Base-by-base conservation (phyloP, 164 flowering plant genomes). In the Umbilicus rupestris region DNA sequence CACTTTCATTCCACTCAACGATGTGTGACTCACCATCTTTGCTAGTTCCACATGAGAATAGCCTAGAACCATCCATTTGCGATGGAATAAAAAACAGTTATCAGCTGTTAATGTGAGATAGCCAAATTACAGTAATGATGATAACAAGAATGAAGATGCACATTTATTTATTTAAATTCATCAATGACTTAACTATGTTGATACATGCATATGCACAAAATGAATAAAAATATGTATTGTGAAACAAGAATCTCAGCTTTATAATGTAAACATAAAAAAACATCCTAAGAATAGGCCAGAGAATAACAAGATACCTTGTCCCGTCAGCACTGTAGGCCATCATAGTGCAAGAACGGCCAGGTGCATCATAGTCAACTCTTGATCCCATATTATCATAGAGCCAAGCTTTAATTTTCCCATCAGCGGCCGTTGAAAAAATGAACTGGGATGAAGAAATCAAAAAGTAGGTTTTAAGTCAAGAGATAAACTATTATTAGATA, bases 321-420 rank as follows among this genome's bases (percentile, higher is more conserved):
- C 79, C 76, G 68, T 76, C 79, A 65, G 76, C 74, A 70, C 76
- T 73, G 41, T 76, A 76, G 12, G 72, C 72, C 70, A 73, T 76
- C 1, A 58, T 73, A 50, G 79, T 73, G 70, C 71, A 73, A 11
- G 73, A 76, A 44, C 66, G 72, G 42, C 74, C 76, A 16, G 74
- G 76, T 35, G 76, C 76, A 62, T 73, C 70, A 66, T 73, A 76
- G 63, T 73, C 76, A 60, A 76, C 74, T 45, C 76, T 73, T 28
- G 79, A 73, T 17, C 76, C 76, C 70, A 70, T 19, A 42, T 73
- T 76, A 62, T 76, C 79, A 68, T 76, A 76, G 42, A 76, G 47
- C 76, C 76, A 76, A 41, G 74, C 76, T 58, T 76, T 76, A 39
- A 76, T 71, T 63, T 68, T 73, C 30, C 79, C 79, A 64, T 76